Percentiles rank a stretch among this genome's conserved stretches.
These are phyloP conservation scores for Salix caprea DNA, from an alignment of 345 rosid species.

Conservation along the genomic window DNA sequence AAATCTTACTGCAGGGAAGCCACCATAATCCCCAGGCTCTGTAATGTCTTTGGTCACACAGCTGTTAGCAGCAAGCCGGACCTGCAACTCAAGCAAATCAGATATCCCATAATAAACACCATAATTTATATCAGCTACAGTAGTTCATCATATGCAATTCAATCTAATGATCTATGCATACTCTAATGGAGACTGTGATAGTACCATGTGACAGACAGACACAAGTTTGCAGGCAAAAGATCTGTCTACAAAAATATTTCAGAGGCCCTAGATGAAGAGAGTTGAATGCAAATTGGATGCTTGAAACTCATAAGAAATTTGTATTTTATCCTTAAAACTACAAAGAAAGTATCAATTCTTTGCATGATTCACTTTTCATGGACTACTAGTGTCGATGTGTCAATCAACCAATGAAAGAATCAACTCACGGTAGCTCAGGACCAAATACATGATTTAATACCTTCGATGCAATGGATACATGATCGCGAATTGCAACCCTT, in stretches of 20 bases:
- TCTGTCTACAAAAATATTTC: no score
- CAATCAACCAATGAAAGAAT: neutral
- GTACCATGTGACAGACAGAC: no score
- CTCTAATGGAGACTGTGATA: no score
- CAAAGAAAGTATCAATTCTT: no score
- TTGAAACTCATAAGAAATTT: no score
- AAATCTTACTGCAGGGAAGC: slow-evolving; percentile 76
- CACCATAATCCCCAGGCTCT: slow-evolving; percentile 78
- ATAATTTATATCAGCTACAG: neutral
- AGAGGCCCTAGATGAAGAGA: no score
- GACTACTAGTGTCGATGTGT: neutral
- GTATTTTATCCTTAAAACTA: no score
- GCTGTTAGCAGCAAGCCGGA: slow-evolving; percentile 73
- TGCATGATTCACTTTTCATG: no score
- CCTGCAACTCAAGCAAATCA: slow-evolving; percentile 35
- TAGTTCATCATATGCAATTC: neutral
- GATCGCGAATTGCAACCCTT: slow-evolving; percentile 67
- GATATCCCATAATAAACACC: neutral
- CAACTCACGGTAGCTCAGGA: neutral
- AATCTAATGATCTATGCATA: no score
- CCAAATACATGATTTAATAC: slow-evolving; percentile 27
- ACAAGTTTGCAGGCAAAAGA: no score
- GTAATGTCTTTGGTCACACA: slow-evolving; percentile 71
- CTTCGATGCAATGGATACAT: slow-evolving; percentile 64
- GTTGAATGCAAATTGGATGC: no score